A percentile compares a stretch with the other conserved stretches of the same genome.
Conservation (phyloP, 2,329 filamentous ascomycete species). For the Emericellopsis atlantica region DNA sequence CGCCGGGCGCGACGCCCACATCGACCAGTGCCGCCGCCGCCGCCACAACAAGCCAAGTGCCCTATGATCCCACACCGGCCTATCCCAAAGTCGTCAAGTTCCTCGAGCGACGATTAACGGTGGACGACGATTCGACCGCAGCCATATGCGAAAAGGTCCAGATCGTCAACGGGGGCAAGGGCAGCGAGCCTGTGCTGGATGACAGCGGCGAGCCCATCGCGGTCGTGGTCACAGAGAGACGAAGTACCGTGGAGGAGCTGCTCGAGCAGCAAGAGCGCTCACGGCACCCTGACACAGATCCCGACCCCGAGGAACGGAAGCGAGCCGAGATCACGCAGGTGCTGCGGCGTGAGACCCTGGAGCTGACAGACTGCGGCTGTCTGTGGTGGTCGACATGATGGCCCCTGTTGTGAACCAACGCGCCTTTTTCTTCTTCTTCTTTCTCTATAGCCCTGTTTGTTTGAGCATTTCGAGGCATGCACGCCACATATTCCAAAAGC, state of each 20-base stretch:
- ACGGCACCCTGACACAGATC: background rate
- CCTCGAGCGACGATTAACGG: constrained; percentile 34
- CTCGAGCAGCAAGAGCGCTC: constrained; percentile 1
- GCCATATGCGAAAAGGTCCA: constrained; percentile 36
- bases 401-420: too few species aligned
- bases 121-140: constrained; percentile 10
- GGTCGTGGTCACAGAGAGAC: constrained; percentile 29
- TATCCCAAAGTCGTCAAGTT: constrained; percentile 44
- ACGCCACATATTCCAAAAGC: too few species aligned
- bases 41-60: constrained; percentile 1
- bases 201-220: constrained; percentile 24
- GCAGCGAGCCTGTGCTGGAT: constrained; percentile 21
- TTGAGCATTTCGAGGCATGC: too few species aligned
- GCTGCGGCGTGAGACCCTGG: constrained; percentile 5
- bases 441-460: too few species aligned
- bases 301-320: background rate
- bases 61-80: constrained; percentile 9
- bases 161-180: constrained; percentile 24
- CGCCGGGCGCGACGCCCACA: background rate
- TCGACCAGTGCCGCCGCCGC: background rate
- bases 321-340: background rate
- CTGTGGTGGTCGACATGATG: constrained; percentile 30
- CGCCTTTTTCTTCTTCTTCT: too few species aligned
- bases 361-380: constrained; percentile 39
- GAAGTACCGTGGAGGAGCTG: constrained; percentile 1